A percentile compares a stretch with the other conserved stretches of the same genome.
These are phyloP conservation scores for Achaetomium macrosporum DNA, from an alignment of 2,329 filamentous ascomycete species.

Conservation along the genomic window DNA sequence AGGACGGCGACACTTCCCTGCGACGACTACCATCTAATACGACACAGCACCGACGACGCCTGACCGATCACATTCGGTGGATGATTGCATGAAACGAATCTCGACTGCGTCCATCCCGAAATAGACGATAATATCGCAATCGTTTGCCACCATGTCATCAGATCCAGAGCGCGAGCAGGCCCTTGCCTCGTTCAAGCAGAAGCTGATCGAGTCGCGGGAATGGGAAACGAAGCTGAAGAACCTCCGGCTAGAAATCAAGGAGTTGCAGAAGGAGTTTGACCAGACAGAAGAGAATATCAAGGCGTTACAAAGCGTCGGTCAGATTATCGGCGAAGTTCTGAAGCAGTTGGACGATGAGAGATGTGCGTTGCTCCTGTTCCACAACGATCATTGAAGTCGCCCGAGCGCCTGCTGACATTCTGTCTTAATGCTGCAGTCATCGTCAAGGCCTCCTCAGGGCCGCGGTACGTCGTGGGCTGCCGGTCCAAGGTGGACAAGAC, in stretches of 20 bases:
- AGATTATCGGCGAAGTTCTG: constrained; percentile 98
- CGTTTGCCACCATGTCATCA: constrained; percentile 39
- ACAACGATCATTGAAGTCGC: background rate
- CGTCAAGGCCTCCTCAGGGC: constrained; percentile 95
- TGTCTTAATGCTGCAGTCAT: constrained; percentile 59
- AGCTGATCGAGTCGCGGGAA: constrained; percentile 90
- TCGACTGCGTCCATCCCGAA: background rate
- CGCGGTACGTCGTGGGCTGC: constrained; percentile 96
- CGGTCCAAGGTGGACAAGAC: constrained; percentile 96
- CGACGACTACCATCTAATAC: constrained; percentile 3
- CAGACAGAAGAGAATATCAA: constrained; percentile 99
- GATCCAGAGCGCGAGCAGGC: constrained; percentile 61
- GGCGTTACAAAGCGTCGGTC: constrained; percentile 94
- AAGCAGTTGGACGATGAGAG: constrained; percentile 98
- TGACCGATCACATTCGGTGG: background rate
- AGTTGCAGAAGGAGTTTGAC: constrained; percentile 88
- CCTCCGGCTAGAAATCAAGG: constrained; percentile 92
- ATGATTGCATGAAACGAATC: background rate
- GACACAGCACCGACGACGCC: background rate
- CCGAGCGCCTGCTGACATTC: constrained; percentile 21
- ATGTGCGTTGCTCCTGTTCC: constrained; percentile 57
- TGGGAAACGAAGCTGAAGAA: constrained; percentile 98
- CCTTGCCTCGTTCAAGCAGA: constrained; percentile 70
- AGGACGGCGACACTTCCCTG: constrained; percentile 6
- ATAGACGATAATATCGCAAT: background rate